Percentiles rank a stretch among this genome's conserved stretches.
These are phyloP conservation scores for Pseudogymnoascus sp. DNA, from an alignment of 2,329 filamentous ascomycete genomes.

Conservation along the genomic window DNA sequence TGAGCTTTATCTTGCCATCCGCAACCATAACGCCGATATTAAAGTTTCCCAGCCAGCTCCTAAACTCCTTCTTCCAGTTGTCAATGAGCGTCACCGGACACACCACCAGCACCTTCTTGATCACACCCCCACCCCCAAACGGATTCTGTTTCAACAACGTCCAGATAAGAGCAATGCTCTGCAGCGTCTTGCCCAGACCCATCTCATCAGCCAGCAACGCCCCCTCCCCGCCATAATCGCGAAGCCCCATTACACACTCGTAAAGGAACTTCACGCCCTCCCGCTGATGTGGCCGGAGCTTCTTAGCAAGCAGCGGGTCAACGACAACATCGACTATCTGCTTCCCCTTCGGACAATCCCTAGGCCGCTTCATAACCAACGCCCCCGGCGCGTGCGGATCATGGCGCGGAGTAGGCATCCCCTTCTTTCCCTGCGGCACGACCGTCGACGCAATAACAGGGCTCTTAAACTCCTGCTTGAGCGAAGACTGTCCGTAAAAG, in stretches of 20 bases:
- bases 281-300: constrained; percentile 58
- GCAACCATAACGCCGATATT: constrained; percentile 60
- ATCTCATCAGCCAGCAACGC: constrained; percentile 68
- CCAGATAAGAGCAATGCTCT: constrained; percentile 64
- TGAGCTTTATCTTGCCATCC: constrained; percentile 49
- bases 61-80: constrained; percentile 66
- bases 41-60: constrained; percentile 65
- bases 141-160: constrained; percentile 65
- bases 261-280: constrained; percentile 64
- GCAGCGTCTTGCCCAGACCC: constrained; percentile 65
- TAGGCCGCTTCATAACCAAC: constrained; percentile 57
- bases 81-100: constrained; percentile 64
- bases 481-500: constrained; percentile 31
- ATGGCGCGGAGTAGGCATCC: constrained; percentile 52
- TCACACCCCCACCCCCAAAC: constrained; percentile 44
- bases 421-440: constrained; percentile 36
- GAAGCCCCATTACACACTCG: constrained; percentile 68
- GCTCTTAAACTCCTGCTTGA: constrained; percentile 48
- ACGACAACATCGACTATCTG: constrained; percentile 64
- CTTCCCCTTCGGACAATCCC: constrained; percentile 47
- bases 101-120: constrained; percentile 64
- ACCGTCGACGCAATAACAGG: constrained; percentile 48
- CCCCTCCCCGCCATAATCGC: constrained; percentile 55
- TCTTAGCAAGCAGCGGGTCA: constrained; percentile 54
- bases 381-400: constrained; percentile 51